phyloP scores from a whole-genome alignment of 176 grass and related monocot genomes.

The Rhynchospora breviuscula region DNA sequence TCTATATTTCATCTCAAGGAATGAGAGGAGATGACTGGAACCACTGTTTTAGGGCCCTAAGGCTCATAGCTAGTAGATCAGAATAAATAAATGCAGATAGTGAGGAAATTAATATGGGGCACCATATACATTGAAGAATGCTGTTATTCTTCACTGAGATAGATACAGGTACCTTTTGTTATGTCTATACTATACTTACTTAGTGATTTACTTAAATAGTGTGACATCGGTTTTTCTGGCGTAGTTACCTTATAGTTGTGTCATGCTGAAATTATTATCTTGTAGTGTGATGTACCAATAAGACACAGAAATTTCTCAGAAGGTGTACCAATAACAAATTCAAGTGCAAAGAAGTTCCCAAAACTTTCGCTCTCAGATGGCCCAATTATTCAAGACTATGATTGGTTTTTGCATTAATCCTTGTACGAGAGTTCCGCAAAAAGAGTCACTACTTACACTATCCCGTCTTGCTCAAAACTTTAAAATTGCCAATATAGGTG shows the following conservation, averaged over 20 bases:
- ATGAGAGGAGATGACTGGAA: background rate
- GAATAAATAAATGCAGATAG: background rate
- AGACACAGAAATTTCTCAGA: background rate
- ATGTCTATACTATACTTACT: background rate
- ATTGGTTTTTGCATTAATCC: background rate
- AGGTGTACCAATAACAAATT: background rate
- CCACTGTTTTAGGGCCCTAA: background rate
- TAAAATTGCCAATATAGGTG: background rate
- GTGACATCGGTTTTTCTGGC: background rate
- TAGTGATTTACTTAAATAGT: background rate
- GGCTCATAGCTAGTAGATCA: conserved; percentile 1
- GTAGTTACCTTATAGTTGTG: background rate
- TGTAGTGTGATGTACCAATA: background rate
- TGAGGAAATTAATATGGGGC: background rate
- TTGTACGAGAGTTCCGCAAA: background rate
- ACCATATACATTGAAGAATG: background rate
- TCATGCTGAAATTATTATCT: background rate
- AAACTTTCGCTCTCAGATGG: background rate
- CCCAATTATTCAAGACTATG: background rate
- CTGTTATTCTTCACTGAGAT: background rate
- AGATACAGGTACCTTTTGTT: background rate
- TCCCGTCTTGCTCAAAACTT: background rate
- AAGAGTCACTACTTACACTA: background rate
- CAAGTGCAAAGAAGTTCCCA: background rate
- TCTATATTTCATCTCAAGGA: conserved; percentile 3